Conservation (phyloP, 306 rosid species). For the Quercus engelmannii region DNA sequence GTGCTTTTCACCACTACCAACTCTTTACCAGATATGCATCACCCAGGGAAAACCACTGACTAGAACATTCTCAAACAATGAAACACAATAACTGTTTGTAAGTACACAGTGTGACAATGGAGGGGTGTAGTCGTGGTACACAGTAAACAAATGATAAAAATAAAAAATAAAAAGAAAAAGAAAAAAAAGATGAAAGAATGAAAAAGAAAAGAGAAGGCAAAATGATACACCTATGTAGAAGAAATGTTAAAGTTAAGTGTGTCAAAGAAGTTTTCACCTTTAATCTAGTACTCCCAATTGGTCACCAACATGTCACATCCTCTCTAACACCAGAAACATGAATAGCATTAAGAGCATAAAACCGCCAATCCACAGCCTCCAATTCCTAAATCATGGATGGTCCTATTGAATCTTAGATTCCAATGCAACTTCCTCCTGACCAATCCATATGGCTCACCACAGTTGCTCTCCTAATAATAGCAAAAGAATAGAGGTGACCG, state of each 20-base stretch:
- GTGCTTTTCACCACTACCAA: background rate
- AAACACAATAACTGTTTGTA: background rate
- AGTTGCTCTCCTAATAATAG: background rate
- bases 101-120: background rate
- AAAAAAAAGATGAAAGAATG: background rate
- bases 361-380: background rate
- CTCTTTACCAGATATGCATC: background rate
- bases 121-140: background rate
- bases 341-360: background rate
- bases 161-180: background rate
- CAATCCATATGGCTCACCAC: background rate
- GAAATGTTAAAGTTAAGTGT: background rate
- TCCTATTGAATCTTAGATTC: background rate
- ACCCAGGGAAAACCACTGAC: background rate
- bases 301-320: background rate
- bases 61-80: constrained; percentile 22
- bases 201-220: background rate
- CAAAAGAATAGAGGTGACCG: background rate
- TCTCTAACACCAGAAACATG: background rate
- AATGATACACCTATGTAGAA: background rate
- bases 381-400: background rate
- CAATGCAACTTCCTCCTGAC: background rate
- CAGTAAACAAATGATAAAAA: background rate
- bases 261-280: background rate
- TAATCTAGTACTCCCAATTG: background rate